Base-by-base conservation (phyloP, 495 filamentous ascomycete genomes). In the Entonaema liquescens region DNA sequence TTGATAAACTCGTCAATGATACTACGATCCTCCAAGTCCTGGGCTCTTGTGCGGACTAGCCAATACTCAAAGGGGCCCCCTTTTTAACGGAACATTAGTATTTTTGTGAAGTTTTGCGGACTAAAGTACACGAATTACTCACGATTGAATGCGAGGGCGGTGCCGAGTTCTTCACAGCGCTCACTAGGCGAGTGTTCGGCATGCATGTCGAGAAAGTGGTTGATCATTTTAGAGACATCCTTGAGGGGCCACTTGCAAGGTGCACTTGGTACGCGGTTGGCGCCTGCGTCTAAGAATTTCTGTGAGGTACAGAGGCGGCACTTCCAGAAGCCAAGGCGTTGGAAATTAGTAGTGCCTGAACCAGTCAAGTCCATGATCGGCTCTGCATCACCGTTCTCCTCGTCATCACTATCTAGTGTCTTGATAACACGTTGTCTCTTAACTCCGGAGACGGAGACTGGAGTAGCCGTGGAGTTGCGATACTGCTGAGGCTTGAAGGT, bases 211-310 rank as follows among this genome's bases (percentile, higher is more conserved):
- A 81, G 75, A 42, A 79, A 83, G 54, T 84, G 82, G 36, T 79
- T 81, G 40, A 84, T 76, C 71, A 84, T 78, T 73, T 84, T 84
- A 3, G 79, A 78, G 25, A 82, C 78, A 59, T 83, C 81, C 67
- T 82, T 81, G 9, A 84, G 71, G 15, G 80, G 79, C 80, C 80
- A 82, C 62, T 83, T 84, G 76, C 80, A 81, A 49, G 82, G 82
- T 56, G 75, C 75, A 33, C 79, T 80, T n/a, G 82, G 82, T 2
- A 77, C 74, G 55, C 80, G 76, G 25, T 76, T 77, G 17, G 65
- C 47, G 17, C 79, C 79, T 0, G 81, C 80, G 15, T 79, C 71
- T 6, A 80, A 71, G 35, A 80, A 84, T 31, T 81, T 82, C 29
- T 72, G 67, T 0, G 81, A 75, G 1, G 71, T 70, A 70, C 82